Conservation (phyloP, 2,329 filamentous ascomycete species). For the Monascus ruber region DNA sequence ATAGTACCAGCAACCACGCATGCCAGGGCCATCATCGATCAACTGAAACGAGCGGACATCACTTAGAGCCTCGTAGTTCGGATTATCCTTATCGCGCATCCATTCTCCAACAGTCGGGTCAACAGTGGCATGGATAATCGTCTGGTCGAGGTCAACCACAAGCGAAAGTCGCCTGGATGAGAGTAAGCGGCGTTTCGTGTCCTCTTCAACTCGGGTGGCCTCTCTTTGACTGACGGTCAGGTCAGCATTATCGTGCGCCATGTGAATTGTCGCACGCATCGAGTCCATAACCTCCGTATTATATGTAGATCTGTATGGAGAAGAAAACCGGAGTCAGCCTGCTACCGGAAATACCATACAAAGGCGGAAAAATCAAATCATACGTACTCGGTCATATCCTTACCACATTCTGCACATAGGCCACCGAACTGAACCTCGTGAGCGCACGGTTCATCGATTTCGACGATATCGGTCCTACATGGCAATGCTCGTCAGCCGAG, state of each 20-base stretch:
- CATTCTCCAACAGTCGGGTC: conserved; percentile 94
- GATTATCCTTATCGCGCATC: conserved; percentile 77
- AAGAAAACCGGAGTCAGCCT: conserved; percentile 1
- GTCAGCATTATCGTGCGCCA: conserved; percentile 82
- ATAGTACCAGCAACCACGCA: conserved; percentile 83
- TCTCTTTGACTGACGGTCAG: conserved; percentile 76
- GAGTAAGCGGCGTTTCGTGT: conserved; percentile 73
- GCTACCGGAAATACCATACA: not conserved
- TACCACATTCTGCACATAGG: conserved; percentile 82
- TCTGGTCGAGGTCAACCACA: conserved; percentile 95
- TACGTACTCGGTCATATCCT: conserved; percentile 77
- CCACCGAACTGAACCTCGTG: conserved; percentile 88
- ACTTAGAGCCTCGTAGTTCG: conserved; percentile 83
- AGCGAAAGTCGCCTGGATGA: conserved; percentile 74
- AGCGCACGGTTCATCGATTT: conserved; percentile 80
- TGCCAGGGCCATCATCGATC: conserved; percentile 67
- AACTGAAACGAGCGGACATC: conserved; percentile 84
- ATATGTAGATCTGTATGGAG: conserved; percentile 51
- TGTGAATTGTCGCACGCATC: conserved; percentile 82
- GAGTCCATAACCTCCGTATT: conserved; percentile 69
- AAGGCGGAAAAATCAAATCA: conserved; percentile 2
- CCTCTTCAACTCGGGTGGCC: conserved; percentile 70
- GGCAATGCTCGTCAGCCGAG: conserved; percentile 1
- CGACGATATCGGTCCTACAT: conserved; percentile 46
- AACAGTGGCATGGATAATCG: conserved; percentile 95